phyloP scores from a whole-genome alignment of 768 basidiomycete genomes.

The Phylloporus scabripes region DNA sequence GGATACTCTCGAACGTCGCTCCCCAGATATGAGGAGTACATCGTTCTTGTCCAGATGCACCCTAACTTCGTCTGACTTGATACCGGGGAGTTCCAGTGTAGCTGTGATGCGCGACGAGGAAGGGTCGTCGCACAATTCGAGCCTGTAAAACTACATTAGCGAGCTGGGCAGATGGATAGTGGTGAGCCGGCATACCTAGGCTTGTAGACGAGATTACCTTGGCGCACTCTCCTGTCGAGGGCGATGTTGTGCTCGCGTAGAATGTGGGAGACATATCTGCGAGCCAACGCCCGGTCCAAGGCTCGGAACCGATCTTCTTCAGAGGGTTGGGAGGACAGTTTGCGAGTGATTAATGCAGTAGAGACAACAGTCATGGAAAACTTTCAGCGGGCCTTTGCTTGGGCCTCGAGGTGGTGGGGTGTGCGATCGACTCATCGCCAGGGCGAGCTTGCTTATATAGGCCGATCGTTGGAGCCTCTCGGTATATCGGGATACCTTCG shows the following conservation, averaged over 20 bases:
- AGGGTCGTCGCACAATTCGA: conserved; percentile 38
- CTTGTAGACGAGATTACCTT: conserved; percentile 29
- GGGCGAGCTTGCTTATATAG: conserved; percentile 6
- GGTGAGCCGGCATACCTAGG: conserved; percentile 24
- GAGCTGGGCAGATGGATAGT: neutral
- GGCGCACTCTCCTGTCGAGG: conserved; percentile 17
- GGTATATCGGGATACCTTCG: neutral
- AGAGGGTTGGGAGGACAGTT: conserved; percentile 21
- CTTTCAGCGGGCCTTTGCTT: neutral
- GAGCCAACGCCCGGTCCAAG: conserved; percentile 28
- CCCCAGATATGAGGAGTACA: conserved; percentile 32
- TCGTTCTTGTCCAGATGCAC: conserved; percentile 30
- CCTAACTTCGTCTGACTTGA: conserved; percentile 32
- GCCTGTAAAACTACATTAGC: conserved; percentile 23
- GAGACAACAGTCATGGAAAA: conserved; percentile 23
- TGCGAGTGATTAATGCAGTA: conserved; percentile 14
- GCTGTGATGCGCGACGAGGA: conserved; percentile 30
- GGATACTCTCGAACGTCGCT: conserved; percentile 19
- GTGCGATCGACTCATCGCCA: conserved; percentile 1
- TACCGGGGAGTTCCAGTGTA: conserved; percentile 37
- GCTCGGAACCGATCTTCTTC: conserved; percentile 28
- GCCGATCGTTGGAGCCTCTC: neutral
- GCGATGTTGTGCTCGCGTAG: conserved; percentile 18
- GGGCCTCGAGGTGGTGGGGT: neutral
- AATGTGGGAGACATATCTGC: conserved; percentile 25